A percentile compares a stretch with the other conserved stretches of the same genome.
These are phyloP conservation scores for Adiantum capillusveneris DNA, from an alignment of 75 land plant species.

Conservation along the genomic window DNA sequence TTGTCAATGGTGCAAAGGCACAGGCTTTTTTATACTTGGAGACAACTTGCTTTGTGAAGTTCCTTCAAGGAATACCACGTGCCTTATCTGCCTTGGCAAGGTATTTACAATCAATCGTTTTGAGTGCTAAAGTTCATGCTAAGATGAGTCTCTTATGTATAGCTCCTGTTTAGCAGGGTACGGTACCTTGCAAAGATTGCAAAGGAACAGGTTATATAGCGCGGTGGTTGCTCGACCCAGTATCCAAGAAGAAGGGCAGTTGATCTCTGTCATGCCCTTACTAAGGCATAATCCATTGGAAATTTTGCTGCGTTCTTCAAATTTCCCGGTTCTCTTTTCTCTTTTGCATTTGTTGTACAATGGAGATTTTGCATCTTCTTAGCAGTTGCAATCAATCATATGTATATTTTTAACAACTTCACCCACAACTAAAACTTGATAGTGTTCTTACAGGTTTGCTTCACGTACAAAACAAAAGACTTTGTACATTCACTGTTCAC, in stretches of 20 bases:
- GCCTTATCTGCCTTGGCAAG: slow-evolving; percentile 84
- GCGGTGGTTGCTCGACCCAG: slow-evolving; percentile 70
- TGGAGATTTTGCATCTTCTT: no score
- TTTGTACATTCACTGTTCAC: no score
- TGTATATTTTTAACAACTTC: no score
- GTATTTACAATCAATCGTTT: slow-evolving; percentile 20
- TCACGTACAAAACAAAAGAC: no score
- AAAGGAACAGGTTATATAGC: slow-evolving; percentile 93
- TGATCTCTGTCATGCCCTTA: no score
- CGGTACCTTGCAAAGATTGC: slow-evolving; percentile 65
- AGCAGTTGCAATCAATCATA: no score
- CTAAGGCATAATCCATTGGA: no score
- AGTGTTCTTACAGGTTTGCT: no score
- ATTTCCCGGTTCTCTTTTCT: no score
- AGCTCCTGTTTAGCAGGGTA: slow-evolving; percentile 45
- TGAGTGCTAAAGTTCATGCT: not conserved
- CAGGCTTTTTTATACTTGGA: slow-evolving; percentile 90
- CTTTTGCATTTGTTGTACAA: no score
- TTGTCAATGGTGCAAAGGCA: slow-evolving; percentile 92
- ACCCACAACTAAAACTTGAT: no score
- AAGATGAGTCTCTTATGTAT: not conserved
- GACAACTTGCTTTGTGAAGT: slow-evolving; percentile 90
- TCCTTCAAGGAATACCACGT: slow-evolving; percentile 74
- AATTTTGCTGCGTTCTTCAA: no score
- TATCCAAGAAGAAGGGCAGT: slow-evolving; percentile 19